Base-by-base conservation (phyloP, 164 flowering plant genomes). In the grape (Vitis vinifera) region DNA sequence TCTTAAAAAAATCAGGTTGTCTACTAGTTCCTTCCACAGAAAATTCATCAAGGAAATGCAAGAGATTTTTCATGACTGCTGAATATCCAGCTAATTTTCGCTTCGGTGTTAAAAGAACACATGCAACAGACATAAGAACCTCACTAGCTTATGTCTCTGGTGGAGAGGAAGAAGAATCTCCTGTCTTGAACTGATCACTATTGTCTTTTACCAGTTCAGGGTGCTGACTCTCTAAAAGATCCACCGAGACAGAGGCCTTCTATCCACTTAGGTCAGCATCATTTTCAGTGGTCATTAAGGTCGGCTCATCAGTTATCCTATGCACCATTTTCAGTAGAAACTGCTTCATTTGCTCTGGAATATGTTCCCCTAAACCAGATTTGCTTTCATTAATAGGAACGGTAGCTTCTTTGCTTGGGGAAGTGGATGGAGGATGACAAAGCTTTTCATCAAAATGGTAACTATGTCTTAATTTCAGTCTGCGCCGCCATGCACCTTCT, bases 1-100 rank as follows among this genome's bases (percentile, higher is more conserved):
- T 82, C 61, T 73, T 86, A 59, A 93, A 92, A 63, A 19, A 19
- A 88, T 19, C 90, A 67, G 97, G 83, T 68, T 97, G 83, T 12
- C 97, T 98, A 16, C 92, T 97, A 67, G 95, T 92, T 69, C 99
- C 99, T 86, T 93, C 98, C 19, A 96, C 97, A 79, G 90, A 77
- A 78, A 87, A 87, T 72, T 92, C 93, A 59, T 91, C 97, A 87
- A 79, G 86, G 74, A 93, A 96, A 80, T 92, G 95, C 79, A 96
- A 78, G 57, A 82, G 78, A 76, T 80, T 85, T 72, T 88, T 87
- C 89, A 84, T 87, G 69, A 96, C 85, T 69, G 97, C 97, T 76
- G 93, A 77, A 62, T 74, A 83, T 66, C 99, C 99, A 67, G 91
- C 97, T 66, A 92, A 52, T 81, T 92, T 96, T 79, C 93, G 86